Conservation (phyloP, 2,329 filamentous ascomycete genomes). For the Colletotrichum plurivorum region DNA sequence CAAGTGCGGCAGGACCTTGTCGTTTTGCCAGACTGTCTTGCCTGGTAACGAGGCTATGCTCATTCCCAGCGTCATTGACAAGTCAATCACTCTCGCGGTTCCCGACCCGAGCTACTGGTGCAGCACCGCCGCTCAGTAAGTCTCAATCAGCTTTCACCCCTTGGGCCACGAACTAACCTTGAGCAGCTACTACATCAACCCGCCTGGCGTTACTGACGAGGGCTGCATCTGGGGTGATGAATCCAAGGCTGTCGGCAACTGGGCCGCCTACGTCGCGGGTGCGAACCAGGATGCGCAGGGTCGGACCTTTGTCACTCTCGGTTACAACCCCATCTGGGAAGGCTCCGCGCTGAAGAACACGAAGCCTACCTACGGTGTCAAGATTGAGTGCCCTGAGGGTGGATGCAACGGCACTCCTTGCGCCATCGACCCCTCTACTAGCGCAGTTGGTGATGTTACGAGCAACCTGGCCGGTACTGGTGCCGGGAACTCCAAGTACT, state of each 20-base stretch:
- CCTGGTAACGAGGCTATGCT: slow-evolving; percentile 87
- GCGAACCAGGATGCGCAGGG: slow-evolving; percentile 78
- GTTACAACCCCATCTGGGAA: slow-evolving; percentile 83
- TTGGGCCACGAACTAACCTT: slow-evolving; percentile 4
- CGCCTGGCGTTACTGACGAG: slow-evolving; percentile 74
- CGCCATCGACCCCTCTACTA: slow-evolving; percentile 73
- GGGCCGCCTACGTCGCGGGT: slow-evolving; percentile 82
- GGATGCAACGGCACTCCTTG: slow-evolving; percentile 83
- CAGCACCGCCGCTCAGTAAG: slow-evolving; percentile 81
- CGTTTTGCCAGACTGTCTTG: slow-evolving; percentile 85
- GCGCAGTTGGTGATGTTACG: slow-evolving; percentile 70
- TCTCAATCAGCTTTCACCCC: slow-evolving; percentile 40
- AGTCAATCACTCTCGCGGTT: slow-evolving; percentile 74
- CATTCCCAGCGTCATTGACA: slow-evolving; percentile 79
- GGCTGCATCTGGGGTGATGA: slow-evolving; percentile 81
- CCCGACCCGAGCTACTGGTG: slow-evolving; percentile 80
- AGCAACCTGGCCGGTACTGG: slow-evolving; percentile 69
- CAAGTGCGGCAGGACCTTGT: slow-evolving; percentile 72
- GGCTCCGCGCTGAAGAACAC: slow-evolving; percentile 66
- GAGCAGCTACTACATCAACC: slow-evolving; percentile 81
- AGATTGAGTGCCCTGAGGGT: slow-evolving; percentile 76
- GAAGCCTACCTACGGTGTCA: slow-evolving; percentile 76
- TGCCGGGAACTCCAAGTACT: slow-evolving; percentile 79
- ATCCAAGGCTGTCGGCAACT: slow-evolving; percentile 77
- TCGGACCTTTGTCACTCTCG: slow-evolving; percentile 81